Evolutionary conservation across 2,329 filamentous ascomycete species (phyloP), one percentile per base, ranked within the genome.

Genomic region (Geosmithia morbida): DNA sequence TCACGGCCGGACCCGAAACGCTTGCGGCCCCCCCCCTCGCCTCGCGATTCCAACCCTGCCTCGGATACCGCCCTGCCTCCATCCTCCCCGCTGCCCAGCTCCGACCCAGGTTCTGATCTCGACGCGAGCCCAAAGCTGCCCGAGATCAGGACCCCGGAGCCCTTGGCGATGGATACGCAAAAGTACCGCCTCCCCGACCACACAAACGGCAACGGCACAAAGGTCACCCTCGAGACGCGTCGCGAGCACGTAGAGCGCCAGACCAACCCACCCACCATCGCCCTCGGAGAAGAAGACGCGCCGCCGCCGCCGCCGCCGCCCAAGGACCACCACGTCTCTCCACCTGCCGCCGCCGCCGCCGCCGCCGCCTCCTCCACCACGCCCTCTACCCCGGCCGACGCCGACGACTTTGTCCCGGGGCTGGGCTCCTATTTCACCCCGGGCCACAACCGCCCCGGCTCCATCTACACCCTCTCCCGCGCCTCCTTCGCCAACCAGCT

Each of bases 401-500:
- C 65, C 11, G 63, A 64, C 50, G 67, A 71, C 29, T 74, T 67
- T 52, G 67, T 69, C 16, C 65, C 71, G 42, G 73, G 76, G 48
- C 65, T 74, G 30, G 66, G 71, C 40, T 70, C 74, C 39, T 85
- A 85, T 61, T 86, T 87, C 61, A 79, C 81, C 39, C 77, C 79
- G 4, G 77, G 77, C 19, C 69, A 80, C 43, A 77, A 77, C 49
- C 77, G 88, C 13, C 74, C 88, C 3, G 85, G 85, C 41, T 97
- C 90, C 37, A 88, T 97, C 54, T 96, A 94, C 65, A 95, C 92
- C 2, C 76, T 98, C 49, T 95, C 88, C 2, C 80, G 90, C 43
- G 85, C 84, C 33, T 96, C 90, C 7, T 95, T 98, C 62, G 86
- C 87, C 52, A 94, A 86, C 57, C 92, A 97, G 63, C 78, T 97